These are phyloP conservation scores for Myriosclerotinia duriaeana DNA, from an alignment of 2,329 filamentous ascomycete genomes.

Conservation along the genomic window DNA sequence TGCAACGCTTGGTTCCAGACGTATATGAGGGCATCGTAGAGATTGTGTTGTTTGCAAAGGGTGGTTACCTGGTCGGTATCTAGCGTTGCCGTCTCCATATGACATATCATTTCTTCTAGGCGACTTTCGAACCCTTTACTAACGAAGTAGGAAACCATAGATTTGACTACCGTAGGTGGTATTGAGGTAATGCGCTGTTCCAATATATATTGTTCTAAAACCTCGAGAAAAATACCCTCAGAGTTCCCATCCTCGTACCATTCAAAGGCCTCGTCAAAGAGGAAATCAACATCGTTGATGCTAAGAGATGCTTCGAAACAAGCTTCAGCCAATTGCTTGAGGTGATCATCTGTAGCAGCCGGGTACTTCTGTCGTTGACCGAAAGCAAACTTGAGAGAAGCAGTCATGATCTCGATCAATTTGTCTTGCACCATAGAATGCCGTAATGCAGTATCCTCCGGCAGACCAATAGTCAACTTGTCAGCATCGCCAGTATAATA, in stretches of 20 bases:
- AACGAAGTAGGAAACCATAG: slow-evolving; percentile 79
- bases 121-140: slow-evolving; percentile 70
- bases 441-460: slow-evolving; percentile 73
- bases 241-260: slow-evolving; percentile 78
- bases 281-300: slow-evolving; percentile 74
- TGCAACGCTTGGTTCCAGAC: slow-evolving; percentile 90
- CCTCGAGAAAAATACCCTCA: slow-evolving; percentile 79
- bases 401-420: slow-evolving; percentile 87
- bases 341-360: slow-evolving; percentile 49
- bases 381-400: slow-evolving; percentile 88
- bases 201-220: slow-evolving; percentile 83
- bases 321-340: slow-evolving; percentile 76
- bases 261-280: slow-evolving; percentile 89
- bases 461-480: slow-evolving; percentile 89
- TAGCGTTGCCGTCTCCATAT: slow-evolving; percentile 84
- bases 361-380: slow-evolving; percentile 56
- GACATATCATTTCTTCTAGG: slow-evolving; percentile 91
- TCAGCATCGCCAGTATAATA: slow-evolving; percentile 93
- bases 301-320: slow-evolving; percentile 82
- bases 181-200: slow-evolving; percentile 71
- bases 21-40: slow-evolving; percentile 95
- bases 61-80: slow-evolving; percentile 91
- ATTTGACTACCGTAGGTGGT: slow-evolving; percentile 82
- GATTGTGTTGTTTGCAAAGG: slow-evolving; percentile 84
- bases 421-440: slow-evolving; percentile 85